Conservation (phyloP, 805 yeast species). For the Candida golubevii region DNA sequence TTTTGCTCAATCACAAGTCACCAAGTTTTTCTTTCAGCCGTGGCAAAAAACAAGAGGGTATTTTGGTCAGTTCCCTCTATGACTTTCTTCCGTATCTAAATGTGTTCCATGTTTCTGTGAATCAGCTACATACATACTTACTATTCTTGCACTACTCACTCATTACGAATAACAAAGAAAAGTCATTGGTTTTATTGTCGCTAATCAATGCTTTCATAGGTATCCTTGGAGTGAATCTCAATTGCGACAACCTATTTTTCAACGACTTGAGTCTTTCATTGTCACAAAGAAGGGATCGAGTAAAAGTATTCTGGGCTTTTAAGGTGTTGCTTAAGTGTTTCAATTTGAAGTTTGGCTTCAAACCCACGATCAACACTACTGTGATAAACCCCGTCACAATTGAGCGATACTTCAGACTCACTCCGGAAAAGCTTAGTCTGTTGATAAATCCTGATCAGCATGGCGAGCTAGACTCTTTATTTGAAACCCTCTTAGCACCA, state of each 20-base stretch:
- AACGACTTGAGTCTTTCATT: slow-evolving; percentile 42
- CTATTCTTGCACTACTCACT: slow-evolving; percentile 47
- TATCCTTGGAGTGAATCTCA: slow-evolving; percentile 39
- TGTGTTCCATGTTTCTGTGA: slow-evolving; percentile 43
- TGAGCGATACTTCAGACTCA: slow-evolving; percentile 40
- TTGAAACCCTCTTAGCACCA: slow-evolving; percentile 35
- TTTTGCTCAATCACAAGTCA: slow-evolving; percentile 34
- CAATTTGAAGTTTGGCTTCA: slow-evolving; percentile 41
- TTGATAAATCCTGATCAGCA: slow-evolving; percentile 22
- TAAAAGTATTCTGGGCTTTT: slow-evolving; percentile 45
- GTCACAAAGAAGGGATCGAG: slow-evolving; percentile 35
- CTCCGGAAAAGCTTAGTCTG: slow-evolving; percentile 39
- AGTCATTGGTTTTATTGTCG: slow-evolving; percentile 34
- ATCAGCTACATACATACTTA: slow-evolving; percentile 48
- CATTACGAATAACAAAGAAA: slow-evolving; percentile 39
- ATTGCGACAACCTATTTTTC: slow-evolving; percentile 38
- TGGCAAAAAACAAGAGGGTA: slow-evolving; percentile 6
- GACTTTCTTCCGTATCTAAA: slow-evolving; percentile 46
- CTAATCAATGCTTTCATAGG: slow-evolving; percentile 42
- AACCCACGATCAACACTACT: slow-evolving; percentile 43
- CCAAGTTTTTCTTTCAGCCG: slow-evolving; percentile 24
- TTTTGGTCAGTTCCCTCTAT: slow-evolving; percentile 35
- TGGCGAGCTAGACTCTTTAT: slow-evolving; percentile 26
- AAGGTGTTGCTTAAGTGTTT: slow-evolving; percentile 40
- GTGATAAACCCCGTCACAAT: slow-evolving; percentile 46